Evolutionary conservation across 2,329 filamentous ascomycete species (phyloP).

Genomic region (Paecilomyces variotii): DNA sequence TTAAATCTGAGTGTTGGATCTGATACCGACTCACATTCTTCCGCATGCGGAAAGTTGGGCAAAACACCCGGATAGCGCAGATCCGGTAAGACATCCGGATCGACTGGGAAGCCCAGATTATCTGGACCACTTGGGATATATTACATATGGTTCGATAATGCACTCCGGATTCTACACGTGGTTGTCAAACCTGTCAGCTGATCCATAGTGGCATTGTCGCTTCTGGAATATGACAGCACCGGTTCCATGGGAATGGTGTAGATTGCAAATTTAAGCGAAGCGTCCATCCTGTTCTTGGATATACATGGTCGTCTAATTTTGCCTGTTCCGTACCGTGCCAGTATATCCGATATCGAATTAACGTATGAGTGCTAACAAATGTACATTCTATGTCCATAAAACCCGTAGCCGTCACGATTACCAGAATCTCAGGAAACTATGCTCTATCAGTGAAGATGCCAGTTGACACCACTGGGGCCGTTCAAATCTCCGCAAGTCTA

Average conservation of each 20-base stretch:
- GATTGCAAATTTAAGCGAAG: neutral
- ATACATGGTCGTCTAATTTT: neutral
- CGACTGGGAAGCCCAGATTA: neutral
- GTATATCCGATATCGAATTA: neutral
- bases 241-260: neutral
- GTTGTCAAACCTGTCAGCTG: neutral
- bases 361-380: neutral
- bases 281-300: neutral
- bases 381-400: neutral
- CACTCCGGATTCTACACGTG: neutral
- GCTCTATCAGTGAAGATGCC: neutral
- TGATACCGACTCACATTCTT: neutral
- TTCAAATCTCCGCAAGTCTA: slow-evolving; percentile 20
- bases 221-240: neutral
- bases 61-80: neutral
- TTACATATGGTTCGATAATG: neutral
- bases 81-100: neutral
- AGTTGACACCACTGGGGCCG: neutral
- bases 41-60: neutral
- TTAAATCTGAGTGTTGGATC: neutral
- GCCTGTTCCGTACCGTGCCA: neutral
- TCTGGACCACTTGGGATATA: neutral
- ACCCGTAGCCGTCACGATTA: neutral
- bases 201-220: neutral
- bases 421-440: neutral